Evolutionary conservation across 2,329 filamentous ascomycete genomes (phyloP).

Genomic region (Botrytis aclada): DNA sequence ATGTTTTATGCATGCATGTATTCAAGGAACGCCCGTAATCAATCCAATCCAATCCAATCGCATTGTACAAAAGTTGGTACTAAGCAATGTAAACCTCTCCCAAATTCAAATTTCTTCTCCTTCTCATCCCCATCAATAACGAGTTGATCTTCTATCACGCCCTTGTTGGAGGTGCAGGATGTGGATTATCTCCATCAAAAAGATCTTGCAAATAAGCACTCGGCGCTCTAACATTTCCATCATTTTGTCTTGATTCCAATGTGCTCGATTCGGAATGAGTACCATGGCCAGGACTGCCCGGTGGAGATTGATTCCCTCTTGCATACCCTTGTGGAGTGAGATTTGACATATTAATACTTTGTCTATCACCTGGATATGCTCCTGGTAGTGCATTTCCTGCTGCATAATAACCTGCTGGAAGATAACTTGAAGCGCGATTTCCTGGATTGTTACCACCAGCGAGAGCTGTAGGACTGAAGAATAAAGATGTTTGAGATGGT

Average conservation of each 20-base stretch:
- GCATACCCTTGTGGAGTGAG: slow-evolving; percentile 48
- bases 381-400: slow-evolving; percentile 48
- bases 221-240: slow-evolving; percentile 65
- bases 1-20: slow-evolving; percentile 8
- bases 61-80: not conserved
- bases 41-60: slow-evolving; percentile 4
- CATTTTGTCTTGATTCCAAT: slow-evolving; percentile 60
- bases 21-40: slow-evolving; percentile 1
- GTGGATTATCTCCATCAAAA: slow-evolving; percentile 56
- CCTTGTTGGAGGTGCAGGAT: not conserved
- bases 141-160: not conserved
- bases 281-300: slow-evolving; percentile 55
- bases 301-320: slow-evolving; percentile 48
- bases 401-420: slow-evolving; percentile 90
- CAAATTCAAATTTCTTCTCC: not conserved
- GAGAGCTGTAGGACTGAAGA: slow-evolving; percentile 91
- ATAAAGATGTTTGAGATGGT: slow-evolving; percentile 49
- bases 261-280: slow-evolving; percentile 53
- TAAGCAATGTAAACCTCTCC: not conserved
- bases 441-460: slow-evolving; percentile 50
- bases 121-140: not conserved
- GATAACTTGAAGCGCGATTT: slow-evolving; percentile 72
- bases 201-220: slow-evolving; percentile 89
- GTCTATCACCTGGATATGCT: slow-evolving; percentile 36
- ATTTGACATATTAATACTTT: slow-evolving; percentile 58